Evolutionary conservation across 805 yeast genomes (phyloP), one percentile per base, ranked within the genome.

Genomic region (Hanseniaspora hatyaiensis): DNA sequence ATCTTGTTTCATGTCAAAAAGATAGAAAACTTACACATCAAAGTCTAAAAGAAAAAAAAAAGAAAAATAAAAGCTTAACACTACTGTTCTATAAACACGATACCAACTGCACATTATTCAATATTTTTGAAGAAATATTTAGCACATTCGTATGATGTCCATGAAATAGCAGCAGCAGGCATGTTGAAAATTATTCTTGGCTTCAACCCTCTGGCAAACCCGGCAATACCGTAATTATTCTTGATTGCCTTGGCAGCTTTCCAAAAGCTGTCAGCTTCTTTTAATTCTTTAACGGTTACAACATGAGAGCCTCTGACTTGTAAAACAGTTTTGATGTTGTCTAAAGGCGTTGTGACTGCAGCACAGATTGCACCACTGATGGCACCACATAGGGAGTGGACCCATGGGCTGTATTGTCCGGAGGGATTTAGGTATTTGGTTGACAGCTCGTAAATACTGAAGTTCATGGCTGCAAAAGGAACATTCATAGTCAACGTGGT

Each of bases 61-160:
- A 11, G 11, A 37, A 18, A 16, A 24, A 15, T n/a, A 12, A 26
- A 12, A 26, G 19, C 12, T 24, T 16, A 37, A 9, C 15, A 37
- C 6, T 37, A 37, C 11, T 37, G n/a, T n/a, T n/a, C n/a, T n/a
- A n/a, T n/a, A n/a, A 11, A 31, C 18, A n/a, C n/a, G 8, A 31
- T n/a, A 15, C n/a, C 16, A 31, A 9, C 11, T 31, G 34, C 6
- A 8, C 34, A 13, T 34, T 23, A 34, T 28, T 44, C 36, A 32
- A 22, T 16, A 11, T 30, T 42, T 12, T 52, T 43, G 37, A 68
- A 52, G 54, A 65, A 62, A 52, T 66, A 68, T 50, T 89, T 89
- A 37, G 96, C 96, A 89, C 88, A 84, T 63, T 89, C 98, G 64
- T 89, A 89, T 23, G 95, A 85, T 1, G 97, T 89, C 97, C 97